phyloP scores from a whole-genome alignment of 2,329 filamentous ascomycete genomes.

The Pseudogymnoascus sp. region DNA sequence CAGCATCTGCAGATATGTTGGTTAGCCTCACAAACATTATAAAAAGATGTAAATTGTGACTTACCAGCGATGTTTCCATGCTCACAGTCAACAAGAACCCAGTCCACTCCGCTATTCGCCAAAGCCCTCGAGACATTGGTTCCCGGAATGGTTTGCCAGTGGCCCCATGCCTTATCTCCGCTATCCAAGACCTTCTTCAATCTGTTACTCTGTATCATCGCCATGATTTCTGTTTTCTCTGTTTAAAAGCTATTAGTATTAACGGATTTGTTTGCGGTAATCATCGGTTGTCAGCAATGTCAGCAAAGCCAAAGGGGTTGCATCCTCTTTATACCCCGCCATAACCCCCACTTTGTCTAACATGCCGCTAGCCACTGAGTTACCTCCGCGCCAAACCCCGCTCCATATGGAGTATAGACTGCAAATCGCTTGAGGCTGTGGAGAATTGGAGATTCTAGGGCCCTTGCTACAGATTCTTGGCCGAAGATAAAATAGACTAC shows the following conservation, averaged over 20 bases:
- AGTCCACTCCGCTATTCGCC: constrained; percentile 57
- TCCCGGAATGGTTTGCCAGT: constrained; percentile 59
- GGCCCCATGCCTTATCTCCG: constrained; percentile 41
- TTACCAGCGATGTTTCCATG: constrained; percentile 50
- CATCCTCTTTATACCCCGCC: constrained; percentile 6
- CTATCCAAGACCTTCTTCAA: constrained; percentile 44
- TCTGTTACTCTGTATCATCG: constrained; percentile 41
- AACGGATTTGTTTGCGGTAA: background rate
- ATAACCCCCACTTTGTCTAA: constrained; percentile 3
- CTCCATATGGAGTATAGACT: background rate
- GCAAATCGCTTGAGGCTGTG: background rate
- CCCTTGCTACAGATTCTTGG: background rate
- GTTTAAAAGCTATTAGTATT: background rate
- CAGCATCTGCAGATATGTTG: constrained; percentile 34
- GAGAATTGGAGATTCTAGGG: background rate
- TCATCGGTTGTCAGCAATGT: background rate
- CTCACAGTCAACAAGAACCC: constrained; percentile 56
- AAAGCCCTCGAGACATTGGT: constrained; percentile 52
- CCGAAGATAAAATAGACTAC: background rate
- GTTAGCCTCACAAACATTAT: background rate
- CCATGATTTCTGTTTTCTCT: background rate
- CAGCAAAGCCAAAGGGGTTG: background rate
- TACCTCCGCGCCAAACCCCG: constrained; percentile 6
- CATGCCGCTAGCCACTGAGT: background rate
- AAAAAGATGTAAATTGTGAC: constrained; percentile 11